Percentiles rank a stretch among this genome's conserved stretches.
Evolutionary conservation across 352 stramenopile genomes (phyloP).

Genomic region (Phytophthora aleatoria): DNA sequence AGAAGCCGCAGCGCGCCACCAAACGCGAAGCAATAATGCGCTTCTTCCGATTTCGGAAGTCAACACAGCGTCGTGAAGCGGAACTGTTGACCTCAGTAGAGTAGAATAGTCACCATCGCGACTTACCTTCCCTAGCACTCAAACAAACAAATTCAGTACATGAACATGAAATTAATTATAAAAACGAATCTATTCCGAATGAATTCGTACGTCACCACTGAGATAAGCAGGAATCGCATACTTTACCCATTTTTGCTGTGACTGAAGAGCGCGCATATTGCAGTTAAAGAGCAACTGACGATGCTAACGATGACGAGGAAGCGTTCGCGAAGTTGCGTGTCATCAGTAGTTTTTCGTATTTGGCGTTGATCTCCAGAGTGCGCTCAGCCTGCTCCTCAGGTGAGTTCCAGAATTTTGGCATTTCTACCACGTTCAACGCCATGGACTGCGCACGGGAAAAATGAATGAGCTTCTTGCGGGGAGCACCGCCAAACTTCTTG

Average conservation of each 20-base stretch:
- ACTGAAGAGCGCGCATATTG: slow-evolving; percentile 9
- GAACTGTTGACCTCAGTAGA: slow-evolving; percentile 14
- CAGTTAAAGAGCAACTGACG: slow-evolving; percentile 26
- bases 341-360: slow-evolving; percentile 50
- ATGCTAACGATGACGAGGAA: slow-evolving; percentile 30
- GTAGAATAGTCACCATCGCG: background rate
- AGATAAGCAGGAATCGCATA: background rate
- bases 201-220: background rate
- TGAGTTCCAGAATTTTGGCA: slow-evolving; percentile 48
- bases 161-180: background rate
- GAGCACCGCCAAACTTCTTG: slow-evolving; percentile 15
- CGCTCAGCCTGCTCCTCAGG: slow-evolving; percentile 38
- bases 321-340: slow-evolving; percentile 29
- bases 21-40: slow-evolving; percentile 29
- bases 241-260: background rate
- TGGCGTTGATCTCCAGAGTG: slow-evolving; percentile 45
- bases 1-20: slow-evolving; percentile 24
- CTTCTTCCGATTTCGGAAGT: slow-evolving; percentile 27
- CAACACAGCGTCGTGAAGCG: slow-evolving; percentile 14
- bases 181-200: slow-evolving; percentile 16
- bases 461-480: slow-evolving; percentile 19
- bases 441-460: slow-evolving; percentile 39
- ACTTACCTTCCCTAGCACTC: background rate
- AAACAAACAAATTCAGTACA: slow-evolving; percentile 6
- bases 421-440: slow-evolving; percentile 46